These are phyloP conservation scores for Phytophthora multivora DNA, from an alignment of 352 stramenopile species.

Conservation along the genomic window DNA sequence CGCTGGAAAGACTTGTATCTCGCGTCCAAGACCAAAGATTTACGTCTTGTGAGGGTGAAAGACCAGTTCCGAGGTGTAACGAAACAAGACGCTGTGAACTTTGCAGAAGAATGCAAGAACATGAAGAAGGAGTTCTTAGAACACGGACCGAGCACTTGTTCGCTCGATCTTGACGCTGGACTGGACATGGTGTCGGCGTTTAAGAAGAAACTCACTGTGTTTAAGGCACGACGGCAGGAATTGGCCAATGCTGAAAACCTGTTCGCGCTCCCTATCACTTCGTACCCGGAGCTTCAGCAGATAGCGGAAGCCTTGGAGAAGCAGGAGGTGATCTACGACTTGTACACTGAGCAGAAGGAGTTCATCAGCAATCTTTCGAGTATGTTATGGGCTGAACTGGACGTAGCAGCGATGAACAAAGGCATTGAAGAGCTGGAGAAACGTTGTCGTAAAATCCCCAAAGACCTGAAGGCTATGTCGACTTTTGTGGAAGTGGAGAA, in stretches of 20 bases:
- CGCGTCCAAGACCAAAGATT: conserved; percentile 91
- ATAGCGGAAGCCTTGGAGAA: conserved; percentile 88
- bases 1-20: conserved; percentile 87
- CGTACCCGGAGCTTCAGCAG: conserved; percentile 91
- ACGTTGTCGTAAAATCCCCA: conserved; percentile 90
- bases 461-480: conserved; percentile 89
- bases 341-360: conserved; percentile 94
- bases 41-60: conserved; percentile 94
- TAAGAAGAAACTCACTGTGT: conserved; percentile 73
- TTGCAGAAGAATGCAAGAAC: conserved; percentile 84
- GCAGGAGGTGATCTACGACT: conserved; percentile 88
- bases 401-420: conserved; percentile 91
- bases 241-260: conserved; percentile 95
- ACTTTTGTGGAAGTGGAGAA: conserved; percentile 93
- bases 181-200: conserved; percentile 89
- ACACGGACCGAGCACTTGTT: conserved; percentile 82
- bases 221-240: conserved; percentile 84
- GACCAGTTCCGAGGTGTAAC: conserved; percentile 95
- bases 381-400: conserved; percentile 94
- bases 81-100: conserved; percentile 89
- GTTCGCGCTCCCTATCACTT: conserved; percentile 91
- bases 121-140: conserved; percentile 91
- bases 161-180: conserved; percentile 88
- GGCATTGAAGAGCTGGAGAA: conserved; percentile 94
- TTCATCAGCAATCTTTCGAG: conserved; percentile 90